Evolutionary conservation across 495 filamentous ascomycete genomes (phyloP).

Genomic region (Penicillium subrubescens): DNA sequence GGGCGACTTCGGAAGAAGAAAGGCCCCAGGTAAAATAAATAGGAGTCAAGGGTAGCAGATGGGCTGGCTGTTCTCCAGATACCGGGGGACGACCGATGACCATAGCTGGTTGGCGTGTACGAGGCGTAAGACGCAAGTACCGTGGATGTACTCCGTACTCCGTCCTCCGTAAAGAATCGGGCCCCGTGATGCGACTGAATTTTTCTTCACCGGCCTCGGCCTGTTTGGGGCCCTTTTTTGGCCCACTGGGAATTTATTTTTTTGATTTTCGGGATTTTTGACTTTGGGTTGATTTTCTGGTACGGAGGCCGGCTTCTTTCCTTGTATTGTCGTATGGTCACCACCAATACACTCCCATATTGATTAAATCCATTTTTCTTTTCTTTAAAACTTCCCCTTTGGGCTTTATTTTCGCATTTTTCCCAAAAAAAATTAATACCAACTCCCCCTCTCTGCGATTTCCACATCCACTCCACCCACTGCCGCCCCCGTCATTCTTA

Average conservation of each 20-base stretch:
- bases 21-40: background rate
- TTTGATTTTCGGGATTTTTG: constrained; percentile 24
- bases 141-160: constrained; percentile 14
- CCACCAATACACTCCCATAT: constrained; percentile 21
- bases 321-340: constrained; percentile 29
- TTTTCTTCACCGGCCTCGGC: constrained; percentile 32
- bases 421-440: constrained; percentile 17
- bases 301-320: constrained; percentile 20
- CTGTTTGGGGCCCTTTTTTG: constrained; percentile 23
- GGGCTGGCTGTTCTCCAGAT: background rate
- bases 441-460: constrained; percentile 11
- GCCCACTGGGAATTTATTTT: constrained; percentile 11
- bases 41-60: background rate
- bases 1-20: background rate
- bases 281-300: constrained; percentile 17
- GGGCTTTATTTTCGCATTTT: background rate
- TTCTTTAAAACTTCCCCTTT: constrained; percentile 4
- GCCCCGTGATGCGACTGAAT: constrained; percentile 34
- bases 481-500: constrained; percentile 38
- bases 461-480: constrained; percentile 28
- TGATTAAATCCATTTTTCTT: constrained; percentile 8
- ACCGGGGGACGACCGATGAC: constrained; percentile 19
- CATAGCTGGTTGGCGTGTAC: background rate
- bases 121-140: constrained; percentile 22
- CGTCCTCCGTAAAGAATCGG: background rate